These are phyloP conservation scores for Astraeus odoratus DNA, from an alignment of 768 basidiomycete species.

Conservation along the genomic window DNA sequence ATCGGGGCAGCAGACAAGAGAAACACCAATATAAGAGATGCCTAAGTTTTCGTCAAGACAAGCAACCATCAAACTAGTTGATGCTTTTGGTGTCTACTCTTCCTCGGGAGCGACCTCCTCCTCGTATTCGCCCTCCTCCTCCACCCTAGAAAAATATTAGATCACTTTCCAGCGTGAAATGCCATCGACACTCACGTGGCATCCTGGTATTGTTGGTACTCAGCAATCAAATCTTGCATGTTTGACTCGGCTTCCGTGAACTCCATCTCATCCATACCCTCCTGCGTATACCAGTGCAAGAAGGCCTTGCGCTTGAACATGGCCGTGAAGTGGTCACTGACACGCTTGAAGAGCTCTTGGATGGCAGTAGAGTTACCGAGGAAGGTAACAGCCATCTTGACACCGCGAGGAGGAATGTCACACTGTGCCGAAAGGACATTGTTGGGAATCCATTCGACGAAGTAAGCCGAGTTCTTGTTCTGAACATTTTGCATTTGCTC, in stretches of 20 bases:
- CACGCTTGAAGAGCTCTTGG: slow-evolving; percentile 98
- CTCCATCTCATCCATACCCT: slow-evolving; percentile 99
- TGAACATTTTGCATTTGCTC: slow-evolving; percentile 98
- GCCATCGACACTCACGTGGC: slow-evolving; percentile 62
- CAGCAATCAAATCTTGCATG: slow-evolving; percentile 97
- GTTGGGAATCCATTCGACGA: slow-evolving; percentile 99
- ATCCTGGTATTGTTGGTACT: slow-evolving; percentile 96
- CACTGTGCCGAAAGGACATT: slow-evolving; percentile 97
- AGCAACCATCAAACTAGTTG: slow-evolving; percentile 13
- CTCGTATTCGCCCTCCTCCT: slow-evolving; percentile 87
- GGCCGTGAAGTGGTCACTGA: slow-evolving; percentile 95
- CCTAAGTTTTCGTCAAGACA: slow-evolving; percentile 32
- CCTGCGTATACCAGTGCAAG: slow-evolving; percentile 99
- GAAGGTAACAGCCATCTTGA: slow-evolving; percentile 97
- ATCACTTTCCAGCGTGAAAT: neutral
- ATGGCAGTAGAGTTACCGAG: slow-evolving; percentile 96
- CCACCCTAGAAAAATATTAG: slow-evolving; percentile 40
- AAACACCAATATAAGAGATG: slow-evolving; percentile 26
- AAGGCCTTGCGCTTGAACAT: slow-evolving; percentile 99
- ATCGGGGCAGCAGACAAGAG: slow-evolving; percentile 23
- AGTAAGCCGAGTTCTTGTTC: slow-evolving; percentile 97
- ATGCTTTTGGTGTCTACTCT: slow-evolving; percentile 30
- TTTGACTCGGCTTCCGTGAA: slow-evolving; percentile 99
- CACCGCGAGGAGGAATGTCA: slow-evolving; percentile 91
- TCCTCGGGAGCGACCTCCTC: slow-evolving; percentile 64